phyloP scores from a whole-genome alignment of 495 filamentous ascomycete genomes.

The Xylaria curta region DNA sequence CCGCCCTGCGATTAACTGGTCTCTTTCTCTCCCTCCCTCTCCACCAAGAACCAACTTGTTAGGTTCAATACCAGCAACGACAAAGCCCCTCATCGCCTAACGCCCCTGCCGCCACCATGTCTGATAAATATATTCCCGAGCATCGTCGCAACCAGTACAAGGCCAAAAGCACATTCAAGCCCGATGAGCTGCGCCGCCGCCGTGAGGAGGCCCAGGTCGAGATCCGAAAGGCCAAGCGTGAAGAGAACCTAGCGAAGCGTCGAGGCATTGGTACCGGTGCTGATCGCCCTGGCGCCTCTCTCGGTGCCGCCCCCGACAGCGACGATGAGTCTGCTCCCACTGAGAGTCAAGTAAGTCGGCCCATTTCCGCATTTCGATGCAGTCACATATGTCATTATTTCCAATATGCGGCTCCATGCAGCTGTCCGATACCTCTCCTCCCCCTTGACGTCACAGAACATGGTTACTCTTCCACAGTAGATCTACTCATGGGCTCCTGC shows the following conservation, averaged over 20 bases:
- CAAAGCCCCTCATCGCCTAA: constrained; percentile 28
- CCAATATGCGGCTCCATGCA: background rate
- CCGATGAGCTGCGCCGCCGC: constrained; percentile 96
- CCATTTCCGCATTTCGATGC: constrained; percentile 16
- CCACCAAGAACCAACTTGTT: constrained; percentile 36
- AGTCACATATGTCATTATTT: background rate
- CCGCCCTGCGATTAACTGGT: constrained; percentile 41
- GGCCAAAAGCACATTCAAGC: constrained; percentile 97
- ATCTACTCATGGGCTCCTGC: background rate
- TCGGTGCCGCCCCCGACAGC: constrained; percentile 89
- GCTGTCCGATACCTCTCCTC: background rate
- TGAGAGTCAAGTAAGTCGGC: constrained; percentile 87
- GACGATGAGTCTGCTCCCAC: constrained; percentile 95
- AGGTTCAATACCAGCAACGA: background rate
- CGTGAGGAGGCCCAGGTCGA: constrained; percentile 99
- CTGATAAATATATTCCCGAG: constrained; percentile 98
- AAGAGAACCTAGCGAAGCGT: constrained; percentile 97
- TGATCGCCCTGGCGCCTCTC: constrained; percentile 82
- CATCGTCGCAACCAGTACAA: constrained; percentile 99
- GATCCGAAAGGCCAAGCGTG: constrained; percentile 96
- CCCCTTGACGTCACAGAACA: constrained; percentile 5
- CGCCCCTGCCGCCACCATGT: constrained; percentile 69
- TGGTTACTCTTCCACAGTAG: background rate
- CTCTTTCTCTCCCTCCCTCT: constrained; percentile 41
- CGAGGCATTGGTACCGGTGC: constrained; percentile 83